A percentile compares a stretch with the other conserved stretches of the same genome.
Conservation (phyloP, 2,329 filamentous ascomycete species). For the Trichoderma cornu-damae region DNA sequence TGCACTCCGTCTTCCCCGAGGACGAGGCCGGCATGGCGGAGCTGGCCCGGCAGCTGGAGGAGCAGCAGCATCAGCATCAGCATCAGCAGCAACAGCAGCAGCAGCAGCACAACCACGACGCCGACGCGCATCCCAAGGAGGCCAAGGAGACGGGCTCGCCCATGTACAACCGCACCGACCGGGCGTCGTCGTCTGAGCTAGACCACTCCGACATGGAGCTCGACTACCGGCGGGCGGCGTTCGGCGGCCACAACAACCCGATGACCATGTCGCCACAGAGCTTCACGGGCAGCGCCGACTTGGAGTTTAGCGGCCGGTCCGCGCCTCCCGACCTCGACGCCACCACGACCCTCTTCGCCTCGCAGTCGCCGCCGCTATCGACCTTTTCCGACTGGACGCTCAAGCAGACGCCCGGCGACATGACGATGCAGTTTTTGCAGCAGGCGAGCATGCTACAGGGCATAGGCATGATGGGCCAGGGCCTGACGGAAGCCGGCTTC, state of each 20-base stretch:
- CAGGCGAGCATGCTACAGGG: slow-evolving; percentile 40
- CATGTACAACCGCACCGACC: slow-evolving; percentile 35
- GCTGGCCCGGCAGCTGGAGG: slow-evolving; percentile 50
- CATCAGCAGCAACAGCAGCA: slow-evolving; percentile 44
- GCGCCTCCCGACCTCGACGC: slow-evolving; percentile 32
- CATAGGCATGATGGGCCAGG: slow-evolving; percentile 45
- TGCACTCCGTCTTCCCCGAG: slow-evolving; percentile 56
- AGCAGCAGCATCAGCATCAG: slow-evolving; percentile 34
- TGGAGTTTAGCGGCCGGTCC: slow-evolving; percentile 35
- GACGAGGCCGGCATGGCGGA: slow-evolving; percentile 54
- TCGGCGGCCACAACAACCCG: slow-evolving; percentile 35
- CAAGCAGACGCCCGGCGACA: slow-evolving; percentile 25
- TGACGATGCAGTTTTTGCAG: slow-evolving; percentile 40
- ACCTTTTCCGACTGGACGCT: slow-evolving; percentile 33
- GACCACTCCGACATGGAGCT: slow-evolving; percentile 53
- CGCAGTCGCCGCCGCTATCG: slow-evolving; percentile 33
- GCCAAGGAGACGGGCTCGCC: slow-evolving; percentile 9
- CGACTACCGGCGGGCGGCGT: slow-evolving; percentile 48
- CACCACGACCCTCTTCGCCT: slow-evolving; percentile 31
- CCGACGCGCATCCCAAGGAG: slow-evolving; percentile 7
- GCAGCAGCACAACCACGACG: slow-evolving; percentile 30
- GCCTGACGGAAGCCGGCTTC: slow-evolving; percentile 48
- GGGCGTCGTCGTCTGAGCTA: slow-evolving; percentile 50
- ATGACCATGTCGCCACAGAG: slow-evolving; percentile 52
- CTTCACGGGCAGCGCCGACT: slow-evolving; percentile 38